Evolutionary conservation across 1,284 basidiomycete species (phyloP).

Genomic region (Anthracocystis setariae): DNA sequence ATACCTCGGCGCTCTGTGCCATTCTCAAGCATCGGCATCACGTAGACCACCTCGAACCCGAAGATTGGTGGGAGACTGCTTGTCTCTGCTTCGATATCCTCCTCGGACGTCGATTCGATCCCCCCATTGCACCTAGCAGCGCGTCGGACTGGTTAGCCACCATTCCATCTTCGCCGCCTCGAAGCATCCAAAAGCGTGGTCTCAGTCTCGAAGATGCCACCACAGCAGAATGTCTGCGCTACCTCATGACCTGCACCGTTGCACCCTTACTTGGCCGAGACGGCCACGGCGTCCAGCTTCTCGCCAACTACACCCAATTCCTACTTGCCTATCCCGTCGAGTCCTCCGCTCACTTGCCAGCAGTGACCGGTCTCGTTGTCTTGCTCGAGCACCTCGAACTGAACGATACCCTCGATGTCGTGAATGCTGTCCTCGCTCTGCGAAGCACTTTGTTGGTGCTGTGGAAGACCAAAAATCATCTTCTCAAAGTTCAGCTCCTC

Average conservation of each 20-base stretch:
- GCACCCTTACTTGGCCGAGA: conserved; percentile 41
- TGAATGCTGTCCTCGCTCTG: conserved; percentile 18
- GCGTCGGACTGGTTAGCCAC: conserved; percentile 18
- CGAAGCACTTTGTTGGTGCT: conserved; percentile 23
- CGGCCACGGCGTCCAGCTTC: conserved; percentile 32
- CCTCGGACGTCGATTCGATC: conserved; percentile 37
- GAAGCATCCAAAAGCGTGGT: conserved; percentile 3
- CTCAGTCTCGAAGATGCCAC: conserved; percentile 53
- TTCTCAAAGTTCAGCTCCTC: conserved; percentile 55
- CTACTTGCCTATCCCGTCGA: conserved; percentile 35
- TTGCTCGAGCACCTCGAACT: conserved; percentile 49
- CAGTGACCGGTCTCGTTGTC: conserved; percentile 43
- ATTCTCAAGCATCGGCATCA: conserved; percentile 78
- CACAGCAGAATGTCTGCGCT: conserved; percentile 40
- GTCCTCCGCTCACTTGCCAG: conserved; percentile 51
- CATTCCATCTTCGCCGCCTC: not conserved
- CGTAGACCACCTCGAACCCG: conserved; percentile 77
- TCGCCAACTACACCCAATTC: conserved; percentile 49
- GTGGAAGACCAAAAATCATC: conserved; percentile 44
- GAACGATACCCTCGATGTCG: conserved; percentile 37
- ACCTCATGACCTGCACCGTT: conserved; percentile 32
- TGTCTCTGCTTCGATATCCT: conserved; percentile 74
- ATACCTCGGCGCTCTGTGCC: conserved; percentile 79
- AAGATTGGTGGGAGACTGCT: conserved; percentile 77
- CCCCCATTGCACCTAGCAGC: not conserved